phyloP scores from a whole-genome alignment of 2,329 filamentous ascomycete species.

The Fusarium zealandicum region DNA sequence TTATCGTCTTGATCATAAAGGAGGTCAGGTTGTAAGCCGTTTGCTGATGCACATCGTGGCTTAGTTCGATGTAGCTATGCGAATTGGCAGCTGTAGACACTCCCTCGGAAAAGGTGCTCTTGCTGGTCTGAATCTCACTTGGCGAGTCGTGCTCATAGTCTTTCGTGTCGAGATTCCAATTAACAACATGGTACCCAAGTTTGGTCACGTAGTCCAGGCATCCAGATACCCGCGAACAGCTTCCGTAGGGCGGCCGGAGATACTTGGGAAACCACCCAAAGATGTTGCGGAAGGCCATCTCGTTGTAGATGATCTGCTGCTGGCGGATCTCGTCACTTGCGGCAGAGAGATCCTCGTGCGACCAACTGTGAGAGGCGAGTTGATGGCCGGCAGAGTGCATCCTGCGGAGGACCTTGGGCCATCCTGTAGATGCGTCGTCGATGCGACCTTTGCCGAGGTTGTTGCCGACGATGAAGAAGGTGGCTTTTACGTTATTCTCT shows the following conservation, averaged over 20 bases:
- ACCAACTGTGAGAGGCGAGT: slow-evolving; percentile 54
- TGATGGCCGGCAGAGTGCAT: slow-evolving; percentile 54
- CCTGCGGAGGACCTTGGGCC: slow-evolving; percentile 47
- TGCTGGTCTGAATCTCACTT: slow-evolving; percentile 55
- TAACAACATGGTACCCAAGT: slow-evolving; percentile 63
- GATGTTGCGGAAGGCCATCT: slow-evolving; percentile 52
- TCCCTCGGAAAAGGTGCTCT: slow-evolving; percentile 45
- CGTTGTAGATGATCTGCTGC: slow-evolving; percentile 52
- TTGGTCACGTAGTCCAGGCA: slow-evolving; percentile 46
- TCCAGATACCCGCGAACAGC: slow-evolving; percentile 48
- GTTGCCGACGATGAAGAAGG: slow-evolving; percentile 53
- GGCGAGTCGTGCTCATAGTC: slow-evolving; percentile 62
- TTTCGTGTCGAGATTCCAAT: slow-evolving; percentile 66
- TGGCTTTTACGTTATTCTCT: slow-evolving; percentile 44
- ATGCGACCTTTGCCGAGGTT: slow-evolving; percentile 51
- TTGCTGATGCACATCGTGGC: slow-evolving; percentile 58
- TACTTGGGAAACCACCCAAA: slow-evolving; percentile 51
- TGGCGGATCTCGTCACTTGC: slow-evolving; percentile 43
- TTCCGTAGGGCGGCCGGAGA: slow-evolving; percentile 53
- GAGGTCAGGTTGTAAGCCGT: slow-evolving; percentile 51
- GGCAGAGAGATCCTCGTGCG: slow-evolving; percentile 51
- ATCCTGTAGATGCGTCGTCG: slow-evolving; percentile 45
- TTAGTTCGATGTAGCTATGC: slow-evolving; percentile 58
- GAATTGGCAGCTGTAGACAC: slow-evolving; percentile 43
- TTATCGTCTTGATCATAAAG: slow-evolving; percentile 54